phyloP scores from a whole-genome alignment of 768 basidiomycete genomes.

The Gymnopilus dilepis region DNA sequence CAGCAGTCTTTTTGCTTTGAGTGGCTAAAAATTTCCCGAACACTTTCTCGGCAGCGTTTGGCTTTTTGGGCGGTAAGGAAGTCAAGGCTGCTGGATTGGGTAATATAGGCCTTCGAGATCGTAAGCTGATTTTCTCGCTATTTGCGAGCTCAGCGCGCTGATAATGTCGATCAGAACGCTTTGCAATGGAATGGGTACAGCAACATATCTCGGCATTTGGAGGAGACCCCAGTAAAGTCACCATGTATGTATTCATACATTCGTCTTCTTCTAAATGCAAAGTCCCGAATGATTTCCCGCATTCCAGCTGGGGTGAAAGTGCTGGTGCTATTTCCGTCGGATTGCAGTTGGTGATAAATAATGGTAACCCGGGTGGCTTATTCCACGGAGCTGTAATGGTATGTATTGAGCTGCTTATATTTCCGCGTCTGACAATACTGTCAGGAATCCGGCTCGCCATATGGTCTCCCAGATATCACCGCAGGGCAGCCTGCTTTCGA shows the following conservation, averaged over 20 bases:
- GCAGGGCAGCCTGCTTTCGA: slow-evolving; percentile 31
- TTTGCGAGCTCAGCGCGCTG: no score
- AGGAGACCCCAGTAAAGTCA: slow-evolving; percentile 52
- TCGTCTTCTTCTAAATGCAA: not conserved
- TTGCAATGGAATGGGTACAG: slow-evolving; percentile 59
- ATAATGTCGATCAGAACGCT: slow-evolving; percentile 36
- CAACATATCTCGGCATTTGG: slow-evolving; percentile 57
- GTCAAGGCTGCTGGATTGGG: slow-evolving; percentile 41
- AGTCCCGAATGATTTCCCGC: not conserved
- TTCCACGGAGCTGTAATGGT: slow-evolving; percentile 29
- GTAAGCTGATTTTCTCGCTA: slow-evolving; percentile 28
- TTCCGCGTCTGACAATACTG: no score
- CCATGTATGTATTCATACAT: slow-evolving; percentile 37
- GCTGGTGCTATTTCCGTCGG: slow-evolving; percentile 29
- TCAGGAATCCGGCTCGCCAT: slow-evolving; percentile 30
- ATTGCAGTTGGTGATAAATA: slow-evolving; percentile 22
- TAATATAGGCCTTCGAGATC: slow-evolving; percentile 59
- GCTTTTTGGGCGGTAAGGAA: slow-evolving; percentile 46
- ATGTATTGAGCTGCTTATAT: no score
- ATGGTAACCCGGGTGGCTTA: slow-evolving; percentile 22
- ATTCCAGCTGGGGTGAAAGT: slow-evolving; percentile 29
- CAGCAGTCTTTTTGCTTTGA: slow-evolving; percentile 6
- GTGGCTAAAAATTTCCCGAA: not conserved
- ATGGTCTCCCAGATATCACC: slow-evolving; percentile 14
- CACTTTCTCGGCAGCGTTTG: slow-evolving; percentile 33